These are phyloP conservation scores for Tricholoma matsutake DNA, from an alignment of 768 basidiomycete species.

Conservation along the genomic window DNA sequence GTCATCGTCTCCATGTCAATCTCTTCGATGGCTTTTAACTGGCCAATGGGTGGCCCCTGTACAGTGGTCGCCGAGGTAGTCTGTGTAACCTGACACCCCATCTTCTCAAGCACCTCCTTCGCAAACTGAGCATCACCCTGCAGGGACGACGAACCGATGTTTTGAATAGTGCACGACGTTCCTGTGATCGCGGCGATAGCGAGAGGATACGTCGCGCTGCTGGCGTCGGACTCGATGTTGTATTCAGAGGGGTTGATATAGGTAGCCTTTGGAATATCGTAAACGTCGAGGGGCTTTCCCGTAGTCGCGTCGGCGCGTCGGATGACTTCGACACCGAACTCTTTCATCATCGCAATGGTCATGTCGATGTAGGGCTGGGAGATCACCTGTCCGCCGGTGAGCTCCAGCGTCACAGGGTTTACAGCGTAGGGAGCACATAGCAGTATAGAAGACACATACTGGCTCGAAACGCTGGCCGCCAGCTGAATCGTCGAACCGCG, in stretches of 20 bases:
- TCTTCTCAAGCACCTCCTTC: conserved; percentile 85
- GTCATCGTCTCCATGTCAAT: conserved; percentile 99
- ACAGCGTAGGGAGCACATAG: conserved; percentile 93
- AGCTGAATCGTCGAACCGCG: conserved; percentile 80
- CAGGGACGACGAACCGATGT: conserved; percentile 86
- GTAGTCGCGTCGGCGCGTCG: conserved; percentile 59
- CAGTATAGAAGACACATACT: conserved; percentile 97
- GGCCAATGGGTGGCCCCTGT: conserved; percentile 78
- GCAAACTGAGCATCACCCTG: conserved; percentile 99
- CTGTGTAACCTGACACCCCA: conserved; percentile 93
- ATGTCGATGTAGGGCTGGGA: conserved; percentile 99
- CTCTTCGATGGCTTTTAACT: conserved; percentile 77
- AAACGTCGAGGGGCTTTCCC: conserved; percentile 70
- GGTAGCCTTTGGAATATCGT: conserved; percentile 77
- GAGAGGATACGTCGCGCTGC: conserved; percentile 93
- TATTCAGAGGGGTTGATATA: conserved; percentile 81
- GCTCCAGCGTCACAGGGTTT: conserved; percentile 81
- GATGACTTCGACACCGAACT: conserved; percentile 79
- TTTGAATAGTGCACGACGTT: conserved; percentile 89
- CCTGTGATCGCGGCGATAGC: conserved; percentile 97
- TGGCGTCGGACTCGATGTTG: conserved; percentile 93
- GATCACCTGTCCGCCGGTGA: conserved; percentile 93
- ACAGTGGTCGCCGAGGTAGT: conserved; percentile 89
- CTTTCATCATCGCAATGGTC: conserved; percentile 97
- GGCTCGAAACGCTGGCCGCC: conserved; percentile 92